Percentiles rank a stretch among this genome's conserved stretches.
phyloP scores from a whole-genome alignment of 805 yeast species.

The Yamadazyma tumulicola region DNA sequence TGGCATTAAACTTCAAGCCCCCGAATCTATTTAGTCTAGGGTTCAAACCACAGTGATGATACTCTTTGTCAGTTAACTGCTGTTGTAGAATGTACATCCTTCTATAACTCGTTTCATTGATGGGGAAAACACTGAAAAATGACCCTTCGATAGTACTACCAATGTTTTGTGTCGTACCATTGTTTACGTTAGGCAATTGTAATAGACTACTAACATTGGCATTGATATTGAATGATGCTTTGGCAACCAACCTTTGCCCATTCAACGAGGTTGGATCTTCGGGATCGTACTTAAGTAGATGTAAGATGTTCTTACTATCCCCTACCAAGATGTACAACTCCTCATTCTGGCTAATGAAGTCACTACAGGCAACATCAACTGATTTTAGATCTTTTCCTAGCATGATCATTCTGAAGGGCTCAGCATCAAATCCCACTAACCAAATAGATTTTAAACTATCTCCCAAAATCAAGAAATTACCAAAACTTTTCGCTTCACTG shows the following conservation, averaged over 20 bases:
- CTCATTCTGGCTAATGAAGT: conserved; percentile 69
- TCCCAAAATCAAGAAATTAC: conserved; percentile 76
- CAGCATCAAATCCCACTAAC: conserved; percentile 88
- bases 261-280: conserved; percentile 80
- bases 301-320: conserved; percentile 65
- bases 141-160: conserved; percentile 83
- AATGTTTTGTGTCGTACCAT: conserved; percentile 46
- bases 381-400: conserved; percentile 70
- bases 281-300: conserved; percentile 82
- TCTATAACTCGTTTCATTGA: conserved; percentile 72
- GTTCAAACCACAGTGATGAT: conserved; percentile 74
- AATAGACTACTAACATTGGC: conserved; percentile 54
- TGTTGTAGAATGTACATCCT: conserved; percentile 83
- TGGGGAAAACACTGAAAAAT: conserved; percentile 66
- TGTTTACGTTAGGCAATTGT: conserved; percentile 38
- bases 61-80: conserved; percentile 75
- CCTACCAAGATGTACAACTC: conserved; percentile 64
- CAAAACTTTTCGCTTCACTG: conserved; percentile 75
- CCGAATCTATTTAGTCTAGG: conserved; percentile 63
- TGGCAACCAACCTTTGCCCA: conserved; percentile 71
- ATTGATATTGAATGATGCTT: conserved; percentile 69
- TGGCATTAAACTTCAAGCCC: conserved; percentile 33
- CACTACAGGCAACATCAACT: conserved; percentile 67
- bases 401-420: conserved; percentile 82
- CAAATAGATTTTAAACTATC: conserved; percentile 76